A percentile compares a stretch with the other conserved stretches of the same genome.
Evolutionary conservation across 805 yeast genomes (phyloP).

Genomic region (Nakazawaea ambrosiae): DNA sequence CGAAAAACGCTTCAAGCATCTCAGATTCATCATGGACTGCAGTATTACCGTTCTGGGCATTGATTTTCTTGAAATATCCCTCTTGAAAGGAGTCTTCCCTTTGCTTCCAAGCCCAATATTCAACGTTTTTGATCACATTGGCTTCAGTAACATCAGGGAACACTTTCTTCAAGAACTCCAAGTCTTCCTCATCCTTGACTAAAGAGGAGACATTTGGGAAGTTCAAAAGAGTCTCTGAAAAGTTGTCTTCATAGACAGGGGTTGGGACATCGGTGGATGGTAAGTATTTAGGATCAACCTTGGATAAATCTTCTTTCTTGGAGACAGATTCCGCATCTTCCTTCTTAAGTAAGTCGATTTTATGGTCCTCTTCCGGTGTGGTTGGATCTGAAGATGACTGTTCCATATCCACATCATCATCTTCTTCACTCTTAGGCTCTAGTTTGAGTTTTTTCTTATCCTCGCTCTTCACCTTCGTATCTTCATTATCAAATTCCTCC

Average conservation of each 20-base stretch:
- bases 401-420: conserved; percentile 1
- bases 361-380: conserved; percentile 21
- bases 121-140: conserved; percentile 26
- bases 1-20: conserved; percentile 23
- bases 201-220: conserved; percentile 43
- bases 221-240: conserved; percentile 13
- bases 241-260: conserved; percentile 39
- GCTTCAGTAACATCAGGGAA: conserved; percentile 21
- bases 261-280: conserved; percentile 47
- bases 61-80: conserved; percentile 7
- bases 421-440: too few relatives aligned
- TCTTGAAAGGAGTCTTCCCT: conserved; percentile 22
- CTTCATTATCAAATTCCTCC: conserved; percentile 9
- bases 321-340: conserved; percentile 14
- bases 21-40: conserved; percentile 18
- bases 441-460: background rate
- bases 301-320: conserved; percentile 22
- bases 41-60: conserved; percentile 19
- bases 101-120: conserved; percentile 66
- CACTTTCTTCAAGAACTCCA: conserved; percentile 41
- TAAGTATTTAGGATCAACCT: conserved; percentile 31
- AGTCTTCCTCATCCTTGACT: conserved; percentile 73
- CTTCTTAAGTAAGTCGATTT: too few relatives aligned
- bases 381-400: conserved; percentile 14
- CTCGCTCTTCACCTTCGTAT: background rate